Base-by-base conservation (phyloP, 129 eudicot genomes). In the Deinandra increscens region DNA sequence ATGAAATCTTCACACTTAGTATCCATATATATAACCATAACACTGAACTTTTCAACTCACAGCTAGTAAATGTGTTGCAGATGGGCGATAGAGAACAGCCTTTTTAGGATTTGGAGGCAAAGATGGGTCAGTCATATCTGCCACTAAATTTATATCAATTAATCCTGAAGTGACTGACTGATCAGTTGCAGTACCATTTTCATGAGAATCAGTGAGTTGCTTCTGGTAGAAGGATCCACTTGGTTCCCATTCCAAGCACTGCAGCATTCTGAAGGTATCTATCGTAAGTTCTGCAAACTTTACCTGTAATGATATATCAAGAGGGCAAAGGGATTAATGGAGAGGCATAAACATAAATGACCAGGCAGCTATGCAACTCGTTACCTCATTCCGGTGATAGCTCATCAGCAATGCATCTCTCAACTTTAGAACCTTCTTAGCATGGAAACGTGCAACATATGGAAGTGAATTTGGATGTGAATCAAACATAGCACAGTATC, bases 161-260 rank as follows among this genome's bases (percentile, higher is more conserved):
- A 89, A 72, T 54, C 95, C 99, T 17, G 99, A 93, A 80, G 99
- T 78, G 18, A 62, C 86, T 62, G 99, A 93, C 39, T 82, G 86
- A 58, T 93, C 91, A 50, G 80, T 75, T 62, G 45, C 19, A 74
- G 65, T 60, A 33, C 88, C 93, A 70, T 89, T 87, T 55, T 80
- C 90, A 44, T 64, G 79, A 48, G 81, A 64, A 85, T 85, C 93
- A 56, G 77, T 78, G 33, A 81, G 81, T 68, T 72, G 87, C 81
- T 87, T 89, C 48, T 89, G 95, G 75, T 89, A 87, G 75, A 87
- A 86, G 12, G 92, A 81, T 70, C 95, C 98, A 83, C 97, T 84
- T 23, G 99, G 93, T 81, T 93, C 99, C 99, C 99, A 93, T 80
- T 93, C 99, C 74, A 93, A 82, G 68, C 95, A 93, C 82, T 93